Evolutionary conservation across 2,329 filamentous ascomycete genomes (phyloP).

Genomic region (Aspergillus brasiliensis): DNA sequence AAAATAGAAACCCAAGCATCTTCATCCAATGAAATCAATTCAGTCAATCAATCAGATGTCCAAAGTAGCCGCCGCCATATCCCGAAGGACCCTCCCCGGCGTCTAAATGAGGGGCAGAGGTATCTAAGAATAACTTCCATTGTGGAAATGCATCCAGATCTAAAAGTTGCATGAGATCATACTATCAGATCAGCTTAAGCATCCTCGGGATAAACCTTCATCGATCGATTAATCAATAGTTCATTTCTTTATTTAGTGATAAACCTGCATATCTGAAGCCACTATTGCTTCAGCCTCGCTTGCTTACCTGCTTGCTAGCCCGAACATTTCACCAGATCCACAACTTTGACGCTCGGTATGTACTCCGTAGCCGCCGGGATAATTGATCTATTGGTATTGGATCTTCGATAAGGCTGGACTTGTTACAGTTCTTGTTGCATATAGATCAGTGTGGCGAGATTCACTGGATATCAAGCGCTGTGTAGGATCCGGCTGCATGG

Average conservation of each 20-base stretch:
- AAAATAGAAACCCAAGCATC: not conserved
- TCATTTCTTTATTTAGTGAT: not conserved
- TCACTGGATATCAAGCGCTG: not conserved
- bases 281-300: not conserved
- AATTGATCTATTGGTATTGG: not conserved
- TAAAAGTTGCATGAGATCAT: not conserved
- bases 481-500: not conserved
- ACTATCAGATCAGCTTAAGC: no score
- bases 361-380: constrained; percentile 1
- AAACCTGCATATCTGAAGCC: not conserved
- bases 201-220: not conserved
- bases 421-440: not conserved
- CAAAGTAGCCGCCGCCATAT: not conserved
- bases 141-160: no score
- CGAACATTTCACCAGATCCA: not conserved
- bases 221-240: not conserved
- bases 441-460: not conserved
- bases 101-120: constrained; percentile 1
- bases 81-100: not conserved
- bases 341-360: not conserved
- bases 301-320: no score
- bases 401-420: not conserved
- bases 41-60: not conserved
- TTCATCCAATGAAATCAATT: not conserved
- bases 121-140: not conserved